phyloP scores from a whole-genome alignment of 1,139 yeast species.

The Debaryomyces sp. region DNA sequence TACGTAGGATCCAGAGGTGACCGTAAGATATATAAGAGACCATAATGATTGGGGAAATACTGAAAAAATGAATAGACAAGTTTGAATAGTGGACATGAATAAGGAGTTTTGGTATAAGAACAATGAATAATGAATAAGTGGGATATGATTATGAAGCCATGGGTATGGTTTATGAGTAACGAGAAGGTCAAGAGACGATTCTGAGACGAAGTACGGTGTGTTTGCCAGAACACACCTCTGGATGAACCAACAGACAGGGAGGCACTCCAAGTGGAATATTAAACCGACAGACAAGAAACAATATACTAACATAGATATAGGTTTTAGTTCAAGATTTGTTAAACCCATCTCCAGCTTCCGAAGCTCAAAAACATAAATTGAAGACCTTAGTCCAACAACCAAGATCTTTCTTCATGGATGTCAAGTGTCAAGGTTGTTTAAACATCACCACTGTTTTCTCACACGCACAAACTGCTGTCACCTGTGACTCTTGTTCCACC shows the following conservation, averaged over 20 bases:
- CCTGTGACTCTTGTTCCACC: slow-evolving; percentile 95
- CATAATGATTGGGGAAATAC: neutral
- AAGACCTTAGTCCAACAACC: slow-evolving; percentile 94
- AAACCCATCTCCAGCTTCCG: slow-evolving; percentile 93
- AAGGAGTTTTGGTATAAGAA: neutral
- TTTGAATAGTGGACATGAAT: neutral
- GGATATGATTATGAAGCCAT: neutral
- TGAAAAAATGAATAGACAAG: neutral
- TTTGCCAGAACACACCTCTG: neutral
- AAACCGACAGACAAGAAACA: neutral
- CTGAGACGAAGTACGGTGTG: neutral
- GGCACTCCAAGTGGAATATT: neutral
- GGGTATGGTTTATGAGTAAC: too few relatives aligned
- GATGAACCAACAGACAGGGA: neutral
- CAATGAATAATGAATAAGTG: neutral
- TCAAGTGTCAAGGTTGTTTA: slow-evolving; percentile 96
- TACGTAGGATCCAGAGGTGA: neutral
- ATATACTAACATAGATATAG: slow-evolving; percentile 26
- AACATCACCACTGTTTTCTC: slow-evolving; percentile 97
- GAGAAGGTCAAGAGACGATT: neutral
- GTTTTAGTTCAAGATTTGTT: slow-evolving; percentile 92
- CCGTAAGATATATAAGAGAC: neutral
- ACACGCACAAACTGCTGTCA: slow-evolving; percentile 97
- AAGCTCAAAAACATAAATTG: slow-evolving; percentile 92
- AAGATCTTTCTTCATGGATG: slow-evolving; percentile 97